Conservation (phyloP, 768 basidiomycete genomes). For the Piloderma croceum region DNA sequence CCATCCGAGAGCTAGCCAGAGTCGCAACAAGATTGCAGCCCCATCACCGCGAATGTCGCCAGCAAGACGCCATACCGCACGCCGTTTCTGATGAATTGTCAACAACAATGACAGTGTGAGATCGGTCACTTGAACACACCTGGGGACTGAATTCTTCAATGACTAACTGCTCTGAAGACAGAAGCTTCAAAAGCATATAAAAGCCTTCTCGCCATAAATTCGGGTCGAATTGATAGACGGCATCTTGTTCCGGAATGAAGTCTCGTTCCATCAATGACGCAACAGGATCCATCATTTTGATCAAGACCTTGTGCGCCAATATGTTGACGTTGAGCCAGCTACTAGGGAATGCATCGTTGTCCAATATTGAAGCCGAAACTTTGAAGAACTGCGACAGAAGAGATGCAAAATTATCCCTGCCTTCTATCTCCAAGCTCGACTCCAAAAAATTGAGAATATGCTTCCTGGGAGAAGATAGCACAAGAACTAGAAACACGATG, state of each 20-base stretch:
- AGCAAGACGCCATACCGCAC: slow-evolving; percentile 93
- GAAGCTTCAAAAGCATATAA: slow-evolving; percentile 73
- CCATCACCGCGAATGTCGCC: slow-evolving; percentile 94
- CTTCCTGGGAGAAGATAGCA: slow-evolving; percentile 73
- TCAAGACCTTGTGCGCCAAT: slow-evolving; percentile 78
- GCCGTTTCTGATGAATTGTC: slow-evolving; percentile 61
- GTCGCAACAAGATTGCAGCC: slow-evolving; percentile 64
- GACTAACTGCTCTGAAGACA: slow-evolving; percentile 86
- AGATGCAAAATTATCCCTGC: slow-evolving; percentile 66
- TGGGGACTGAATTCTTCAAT: slow-evolving; percentile 96
- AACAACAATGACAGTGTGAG: no score
- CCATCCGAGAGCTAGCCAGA: slow-evolving; percentile 87
- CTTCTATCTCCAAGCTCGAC: slow-evolving; percentile 82
- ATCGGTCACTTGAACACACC: slow-evolving; percentile 26
- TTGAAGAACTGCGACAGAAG: slow-evolving; percentile 77
- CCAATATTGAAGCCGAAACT: slow-evolving; percentile 73
- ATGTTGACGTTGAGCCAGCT: slow-evolving; percentile 92
- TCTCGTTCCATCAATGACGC: slow-evolving; percentile 70
- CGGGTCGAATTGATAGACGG: slow-evolving; percentile 63
- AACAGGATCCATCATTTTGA: slow-evolving; percentile 84
- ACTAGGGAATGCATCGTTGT: slow-evolving; percentile 82
- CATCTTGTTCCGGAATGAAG: slow-evolving; percentile 70
- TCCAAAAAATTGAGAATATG: slow-evolving; percentile 77
- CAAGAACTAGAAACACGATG: slow-evolving; percentile 74
- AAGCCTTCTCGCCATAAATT: slow-evolving; percentile 79